These are phyloP conservation scores for Pisolithus microcarpus DNA, from an alignment of 768 basidiomycete genomes.

Conservation along the genomic window DNA sequence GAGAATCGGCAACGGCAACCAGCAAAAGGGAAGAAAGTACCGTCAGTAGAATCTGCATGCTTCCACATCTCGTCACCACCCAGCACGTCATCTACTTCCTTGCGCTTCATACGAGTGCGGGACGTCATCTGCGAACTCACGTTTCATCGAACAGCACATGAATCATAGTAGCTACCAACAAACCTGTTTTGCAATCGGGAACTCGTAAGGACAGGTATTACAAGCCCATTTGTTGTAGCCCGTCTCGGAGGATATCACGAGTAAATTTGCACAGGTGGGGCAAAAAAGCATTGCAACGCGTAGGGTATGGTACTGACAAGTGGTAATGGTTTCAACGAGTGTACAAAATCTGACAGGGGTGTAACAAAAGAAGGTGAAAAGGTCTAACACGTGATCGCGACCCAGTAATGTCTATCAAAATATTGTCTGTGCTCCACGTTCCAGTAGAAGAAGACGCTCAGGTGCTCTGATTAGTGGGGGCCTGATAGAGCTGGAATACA, in stretches of 20 bases:
- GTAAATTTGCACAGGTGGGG: conserved; percentile 86
- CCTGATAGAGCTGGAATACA: conserved; percentile 5
- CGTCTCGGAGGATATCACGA: conserved; percentile 69
- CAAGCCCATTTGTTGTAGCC: conserved; percentile 91
- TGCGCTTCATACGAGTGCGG: conserved; percentile 76
- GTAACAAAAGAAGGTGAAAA: no score
- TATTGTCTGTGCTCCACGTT: no score
- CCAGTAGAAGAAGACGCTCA: background rate
- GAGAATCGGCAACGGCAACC: background rate
- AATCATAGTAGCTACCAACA: background rate
- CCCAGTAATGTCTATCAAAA: no score
- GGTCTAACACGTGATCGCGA: no score
- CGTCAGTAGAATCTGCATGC: conserved; percentile 82
- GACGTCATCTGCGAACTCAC: conserved; percentile 72
- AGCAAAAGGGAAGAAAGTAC: conserved; percentile 28
- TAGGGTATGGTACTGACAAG: no score
- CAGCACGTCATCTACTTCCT: conserved; percentile 90
- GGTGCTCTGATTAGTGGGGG: background rate
- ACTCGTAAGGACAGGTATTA: conserved; percentile 92
- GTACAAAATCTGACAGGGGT: no score
- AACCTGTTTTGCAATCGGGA: conserved; percentile 31
- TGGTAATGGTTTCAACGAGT: no score
- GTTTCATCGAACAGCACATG: background rate
- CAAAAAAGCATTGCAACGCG: conserved; percentile 78
- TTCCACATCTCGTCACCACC: conserved; percentile 93